These are phyloP conservation scores for Lachancea cidri DNA, from an alignment of 805 yeast species.

Conservation along the genomic window DNA sequence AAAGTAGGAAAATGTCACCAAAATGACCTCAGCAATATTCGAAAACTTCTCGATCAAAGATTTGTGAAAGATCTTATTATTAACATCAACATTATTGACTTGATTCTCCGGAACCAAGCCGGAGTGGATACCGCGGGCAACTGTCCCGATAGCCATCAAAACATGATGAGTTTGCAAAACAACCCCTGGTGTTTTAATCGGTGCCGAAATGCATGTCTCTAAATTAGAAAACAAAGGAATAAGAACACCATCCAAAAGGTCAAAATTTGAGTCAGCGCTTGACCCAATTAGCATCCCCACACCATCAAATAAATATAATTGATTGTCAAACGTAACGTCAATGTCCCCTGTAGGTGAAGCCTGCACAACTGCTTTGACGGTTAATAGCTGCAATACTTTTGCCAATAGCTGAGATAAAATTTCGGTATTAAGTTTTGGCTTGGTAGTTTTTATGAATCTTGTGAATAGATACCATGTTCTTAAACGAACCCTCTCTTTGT, in stretches of 20 bases:
- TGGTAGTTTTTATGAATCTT: conserved; percentile 73
- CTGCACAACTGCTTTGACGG: conserved; percentile 43
- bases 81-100: conserved; percentile 34
- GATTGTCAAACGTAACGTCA: conserved; percentile 69
- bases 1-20: conserved; percentile 76
- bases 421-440: conserved; percentile 51
- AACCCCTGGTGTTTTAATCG: conserved; percentile 38
- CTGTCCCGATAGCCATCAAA: conserved; percentile 82
- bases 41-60: conserved; percentile 45
- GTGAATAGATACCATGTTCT: conserved; percentile 90
- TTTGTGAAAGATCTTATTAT: conserved; percentile 25
- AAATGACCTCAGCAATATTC: conserved; percentile 73
- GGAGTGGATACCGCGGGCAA: conserved; percentile 75
- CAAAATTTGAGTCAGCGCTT: conserved; percentile 38
- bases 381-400: conserved; percentile 55
- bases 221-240: conserved; percentile 71
- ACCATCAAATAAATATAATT: conserved; percentile 79
- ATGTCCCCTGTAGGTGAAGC: conserved; percentile 37
- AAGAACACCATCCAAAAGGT: conserved; percentile 58
- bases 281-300: conserved; percentile 67
- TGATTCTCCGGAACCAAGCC: conserved; percentile 37
- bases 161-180: conserved; percentile 80
- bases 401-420: conserved; percentile 54
- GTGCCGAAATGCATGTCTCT: conserved; percentile 55
- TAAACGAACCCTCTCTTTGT: conserved; percentile 64